Evolutionary conservation across 352 stramenopile species (phyloP), one percentile per base, ranked within the genome.

Genomic region (Phytophthora sp.): DNA sequence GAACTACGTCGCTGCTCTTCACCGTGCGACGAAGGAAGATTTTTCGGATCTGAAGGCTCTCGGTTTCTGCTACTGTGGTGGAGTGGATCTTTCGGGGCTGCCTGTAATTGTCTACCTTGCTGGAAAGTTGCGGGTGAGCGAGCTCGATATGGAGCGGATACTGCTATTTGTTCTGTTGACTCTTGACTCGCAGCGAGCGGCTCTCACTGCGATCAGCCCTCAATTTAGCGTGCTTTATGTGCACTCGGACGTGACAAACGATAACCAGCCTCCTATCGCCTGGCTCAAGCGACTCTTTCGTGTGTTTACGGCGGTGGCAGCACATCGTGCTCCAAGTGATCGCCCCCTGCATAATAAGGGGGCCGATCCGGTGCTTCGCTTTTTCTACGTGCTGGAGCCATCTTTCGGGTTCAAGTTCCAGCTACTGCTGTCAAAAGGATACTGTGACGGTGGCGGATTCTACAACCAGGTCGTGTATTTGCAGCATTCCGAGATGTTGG

Each of bases 391-490:
- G 41, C 72, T 94, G 12, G 74, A 91, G 58, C 81, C 88, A 15
- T 89, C 74, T 2, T 66, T 93, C 53, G 88, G 82, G 59, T 69
- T 95, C 44, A 93, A 93, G 60, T 60, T 94, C 47, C 69, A 90
- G 18, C 39, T 96, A 36, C 78, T 91, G 2, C 63, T 92, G 39
- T 77, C 80, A 36, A 88, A 87, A 42, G 79, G 86, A 20, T 89
- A 91, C 11, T 72, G 64, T 35, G 73, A 89, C 15, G 74, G 67
- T 26, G 65, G 66, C 45, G 68, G 70, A 15, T 93, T 96, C 47
- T 93, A 91, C 71, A 72, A 76, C 42, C 93, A 95, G 45, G 74
- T 94, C 21, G 86, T 90, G 46, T 96, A 94, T 55, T 24, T 96
- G 12, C 57, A 78, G 27, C 64, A 59, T 1, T 24, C 80, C 7